Conservation (phyloP, 805 yeast species). For the Candida schatavii region DNA sequence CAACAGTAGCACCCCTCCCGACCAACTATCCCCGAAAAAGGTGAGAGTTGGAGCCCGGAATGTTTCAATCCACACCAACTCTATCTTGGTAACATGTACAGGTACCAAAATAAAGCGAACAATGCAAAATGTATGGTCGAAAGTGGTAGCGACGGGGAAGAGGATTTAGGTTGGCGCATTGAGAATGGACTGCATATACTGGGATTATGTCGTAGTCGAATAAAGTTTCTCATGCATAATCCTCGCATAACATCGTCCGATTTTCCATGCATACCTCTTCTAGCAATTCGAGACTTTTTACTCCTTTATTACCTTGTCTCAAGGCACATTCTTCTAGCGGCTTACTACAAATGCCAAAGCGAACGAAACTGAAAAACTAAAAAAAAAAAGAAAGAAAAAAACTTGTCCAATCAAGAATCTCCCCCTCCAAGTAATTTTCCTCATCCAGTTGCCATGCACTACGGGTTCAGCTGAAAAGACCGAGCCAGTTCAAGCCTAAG, state of each 20-base stretch:
- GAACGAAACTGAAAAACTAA: not conserved
- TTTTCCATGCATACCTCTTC: constrained; percentile 3
- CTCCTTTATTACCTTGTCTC: not conserved
- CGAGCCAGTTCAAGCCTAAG: no score
- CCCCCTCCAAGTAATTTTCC: no score
- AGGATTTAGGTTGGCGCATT: not conserved
- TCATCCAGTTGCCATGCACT: no score
- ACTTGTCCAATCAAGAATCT: not conserved
- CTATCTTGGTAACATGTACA: not conserved
- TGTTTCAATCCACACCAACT: not conserved
- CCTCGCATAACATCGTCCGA: constrained; percentile 4
- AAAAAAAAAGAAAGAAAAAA: not conserved
- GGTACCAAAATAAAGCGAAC: no score
- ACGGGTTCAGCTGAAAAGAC: no score
- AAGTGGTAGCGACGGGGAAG: no score
- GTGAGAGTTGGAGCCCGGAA: not conserved
- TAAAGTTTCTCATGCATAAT: constrained; percentile 1
- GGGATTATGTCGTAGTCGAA: not conserved
- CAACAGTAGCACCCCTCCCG: no score
- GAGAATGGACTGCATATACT: not conserved
- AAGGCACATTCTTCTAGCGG: no score
- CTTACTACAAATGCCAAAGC: no score
- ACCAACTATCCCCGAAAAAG: no score
- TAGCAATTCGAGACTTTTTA: constrained; percentile 2
- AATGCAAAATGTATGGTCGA: no score